phyloP scores from a whole-genome alignment of 2,329 filamentous ascomycete genomes.

The Plenodomus tracheiphilus region DNA sequence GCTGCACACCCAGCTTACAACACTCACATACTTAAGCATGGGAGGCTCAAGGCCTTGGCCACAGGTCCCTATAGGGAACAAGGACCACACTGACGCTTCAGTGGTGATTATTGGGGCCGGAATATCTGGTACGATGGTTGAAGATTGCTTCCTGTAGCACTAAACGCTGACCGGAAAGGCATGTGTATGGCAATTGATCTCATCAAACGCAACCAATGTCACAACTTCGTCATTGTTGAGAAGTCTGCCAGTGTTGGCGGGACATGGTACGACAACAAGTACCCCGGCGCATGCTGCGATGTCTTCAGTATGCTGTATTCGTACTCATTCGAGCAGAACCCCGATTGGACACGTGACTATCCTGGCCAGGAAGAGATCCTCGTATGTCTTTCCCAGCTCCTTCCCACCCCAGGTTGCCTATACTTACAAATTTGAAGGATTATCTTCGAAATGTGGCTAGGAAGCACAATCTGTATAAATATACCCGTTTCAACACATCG shows the following conservation, averaged over 20 bases:
- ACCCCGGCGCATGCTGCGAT: constrained; percentile 60
- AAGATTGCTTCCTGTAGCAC: background rate
- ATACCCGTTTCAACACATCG: constrained; percentile 61
- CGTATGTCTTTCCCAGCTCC: constrained; percentile 27
- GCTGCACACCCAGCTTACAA: background rate
- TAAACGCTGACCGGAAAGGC: constrained; percentile 33
- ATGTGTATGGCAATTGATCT: constrained; percentile 63
- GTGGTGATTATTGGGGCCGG: constrained; percentile 63
- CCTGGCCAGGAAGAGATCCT: constrained; percentile 64
- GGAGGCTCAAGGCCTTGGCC: constrained; percentile 50
- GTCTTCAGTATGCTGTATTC: constrained; percentile 61
- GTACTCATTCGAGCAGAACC: constrained; percentile 64
- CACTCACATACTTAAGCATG: constrained; percentile 27
- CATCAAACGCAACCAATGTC: constrained; percentile 55
- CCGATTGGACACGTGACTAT: constrained; percentile 61
- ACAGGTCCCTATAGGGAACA: constrained; percentile 52
- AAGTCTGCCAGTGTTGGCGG: constrained; percentile 59
- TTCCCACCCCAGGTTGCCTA: background rate
- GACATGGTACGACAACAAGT: constrained; percentile 61
- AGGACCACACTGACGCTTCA: constrained; percentile 55
- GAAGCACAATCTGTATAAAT: constrained; percentile 58
- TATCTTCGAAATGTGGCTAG: constrained; percentile 59
- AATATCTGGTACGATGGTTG: constrained; percentile 57
- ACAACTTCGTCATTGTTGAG: constrained; percentile 61
- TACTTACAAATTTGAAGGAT: constrained; percentile 28